Evolutionary conservation across 2,329 filamentous ascomycete genomes (phyloP).

Genomic region (Diaporthe velutina): DNA sequence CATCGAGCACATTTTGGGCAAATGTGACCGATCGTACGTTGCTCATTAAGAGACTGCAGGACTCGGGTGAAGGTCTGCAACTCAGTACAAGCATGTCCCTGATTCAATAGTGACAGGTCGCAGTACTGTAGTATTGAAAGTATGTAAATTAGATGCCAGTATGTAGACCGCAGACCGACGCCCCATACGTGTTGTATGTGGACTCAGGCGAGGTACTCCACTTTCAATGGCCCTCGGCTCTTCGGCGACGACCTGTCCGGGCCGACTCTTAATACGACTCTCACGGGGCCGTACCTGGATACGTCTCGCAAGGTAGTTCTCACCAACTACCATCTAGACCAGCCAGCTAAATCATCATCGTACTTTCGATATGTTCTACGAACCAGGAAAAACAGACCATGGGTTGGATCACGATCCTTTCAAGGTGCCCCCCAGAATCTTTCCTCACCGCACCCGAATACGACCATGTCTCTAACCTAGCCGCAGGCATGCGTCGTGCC

Average conservation of each 20-base stretch:
- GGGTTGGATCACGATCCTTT: slow-evolving; percentile 35
- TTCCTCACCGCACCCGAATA: neutral
- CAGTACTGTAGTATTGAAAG: neutral
- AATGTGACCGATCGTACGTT: neutral
- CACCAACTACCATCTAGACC: too few relatives aligned
- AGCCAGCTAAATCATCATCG: neutral
- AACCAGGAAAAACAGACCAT: slow-evolving; percentile 38
- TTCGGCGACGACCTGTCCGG: neutral
- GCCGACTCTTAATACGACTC: neutral
- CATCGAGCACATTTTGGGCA: neutral
- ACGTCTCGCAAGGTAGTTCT: too few relatives aligned
- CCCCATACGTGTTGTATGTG: neutral
- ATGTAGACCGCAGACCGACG: neutral
- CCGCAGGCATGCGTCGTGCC: slow-evolving; percentile 68
- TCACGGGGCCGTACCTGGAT: neutral
- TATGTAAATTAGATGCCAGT: neutral
- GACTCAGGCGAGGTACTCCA: neutral
- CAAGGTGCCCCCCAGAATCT: slow-evolving; percentile 23
- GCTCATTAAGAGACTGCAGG: neutral
- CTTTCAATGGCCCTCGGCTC: slow-evolving; percentile 2
- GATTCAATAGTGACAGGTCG: neutral
- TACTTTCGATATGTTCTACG: slow-evolving; percentile 35
- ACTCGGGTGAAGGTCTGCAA: neutral
- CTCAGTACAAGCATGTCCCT: too few relatives aligned
- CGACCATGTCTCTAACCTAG: neutral